Evolutionary conservation across 2,329 filamentous ascomycete genomes (phyloP).

Genomic region (Aspergillus terreus): DNA sequence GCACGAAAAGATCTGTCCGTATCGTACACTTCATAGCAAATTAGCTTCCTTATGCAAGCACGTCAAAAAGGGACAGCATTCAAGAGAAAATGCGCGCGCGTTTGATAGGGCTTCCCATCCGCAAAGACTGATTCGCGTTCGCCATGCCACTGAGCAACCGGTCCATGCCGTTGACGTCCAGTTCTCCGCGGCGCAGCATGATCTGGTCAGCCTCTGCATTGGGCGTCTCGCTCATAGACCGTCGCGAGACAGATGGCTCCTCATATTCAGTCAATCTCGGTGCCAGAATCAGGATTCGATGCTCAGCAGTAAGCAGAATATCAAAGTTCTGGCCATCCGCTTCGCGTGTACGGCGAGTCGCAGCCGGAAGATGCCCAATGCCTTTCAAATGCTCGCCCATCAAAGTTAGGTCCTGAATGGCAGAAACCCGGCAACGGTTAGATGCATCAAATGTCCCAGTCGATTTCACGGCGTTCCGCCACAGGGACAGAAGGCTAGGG

Average conservation of each 20-base stretch:
- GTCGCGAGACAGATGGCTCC: slow-evolving; percentile 8
- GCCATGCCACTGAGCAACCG: slow-evolving; percentile 44
- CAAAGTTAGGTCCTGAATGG: slow-evolving; percentile 36
- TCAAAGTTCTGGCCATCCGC: slow-evolving; percentile 28
- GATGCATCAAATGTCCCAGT: slow-evolving; percentile 38
- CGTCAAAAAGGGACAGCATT: slow-evolving; percentile 2
- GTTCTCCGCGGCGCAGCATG: slow-evolving; percentile 40
- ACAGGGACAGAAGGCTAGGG: slow-evolving; percentile 41
- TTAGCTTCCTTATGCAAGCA: too few relatives aligned
- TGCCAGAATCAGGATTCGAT: slow-evolving; percentile 37
- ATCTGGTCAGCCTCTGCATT: slow-evolving; percentile 36
- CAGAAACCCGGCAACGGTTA: slow-evolving; percentile 34
- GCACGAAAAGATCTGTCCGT: too few relatives aligned
- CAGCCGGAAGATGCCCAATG: slow-evolving; percentile 34
- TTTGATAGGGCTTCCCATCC: slow-evolving; percentile 35
- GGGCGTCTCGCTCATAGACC: slow-evolving; percentile 14
- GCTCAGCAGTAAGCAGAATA: slow-evolving; percentile 39
- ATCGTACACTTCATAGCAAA: too few relatives aligned
- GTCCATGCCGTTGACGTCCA: slow-evolving; percentile 48
- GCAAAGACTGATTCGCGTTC: slow-evolving; percentile 24
- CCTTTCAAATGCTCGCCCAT: slow-evolving; percentile 40
- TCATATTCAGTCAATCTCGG: slow-evolving; percentile 26
- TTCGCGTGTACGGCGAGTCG: slow-evolving; percentile 20
- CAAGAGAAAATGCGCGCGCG: slow-evolving; percentile 34
- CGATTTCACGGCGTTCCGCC: slow-evolving; percentile 39